Evolutionary conservation across 2,329 filamentous ascomycete species (phyloP).

Genomic region (Calonectria pseudoturangicola): DNA sequence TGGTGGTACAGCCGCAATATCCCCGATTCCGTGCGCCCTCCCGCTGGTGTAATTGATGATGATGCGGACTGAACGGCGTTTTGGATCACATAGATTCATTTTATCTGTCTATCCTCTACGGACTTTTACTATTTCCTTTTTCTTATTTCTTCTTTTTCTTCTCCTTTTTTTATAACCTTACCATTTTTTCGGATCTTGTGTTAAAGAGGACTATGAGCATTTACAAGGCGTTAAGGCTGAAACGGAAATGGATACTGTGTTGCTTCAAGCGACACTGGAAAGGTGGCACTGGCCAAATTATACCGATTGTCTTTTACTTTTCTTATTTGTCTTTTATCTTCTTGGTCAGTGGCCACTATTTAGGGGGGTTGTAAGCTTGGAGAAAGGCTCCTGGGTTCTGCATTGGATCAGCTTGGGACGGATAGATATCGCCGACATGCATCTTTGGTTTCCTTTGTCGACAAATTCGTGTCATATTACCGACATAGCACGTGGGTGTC

Average conservation of each 20-base stretch:
- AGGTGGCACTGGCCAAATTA: slow-evolving; percentile 49
- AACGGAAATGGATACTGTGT: slow-evolving; percentile 48
- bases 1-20: slow-evolving; percentile 76
- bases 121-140: slow-evolving; percentile 41
- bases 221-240: slow-evolving; percentile 56
- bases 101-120: slow-evolving; percentile 18
- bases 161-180: slow-evolving; percentile 41
- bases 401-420: slow-evolving; percentile 37
- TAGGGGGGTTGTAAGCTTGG: slow-evolving; percentile 26
- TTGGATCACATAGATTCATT: slow-evolving; percentile 39
- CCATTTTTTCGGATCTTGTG: slow-evolving; percentile 41
- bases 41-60: slow-evolving; percentile 70
- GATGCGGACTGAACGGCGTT: slow-evolving; percentile 62
- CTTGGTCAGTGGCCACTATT: slow-evolving; percentile 29
- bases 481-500: slow-evolving; percentile 33
- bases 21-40: slow-evolving; percentile 73
- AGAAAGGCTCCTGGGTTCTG: slow-evolving; percentile 34
- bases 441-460: slow-evolving; percentile 44
- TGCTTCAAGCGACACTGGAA: slow-evolving; percentile 45
- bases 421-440: slow-evolving; percentile 43
- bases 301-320: slow-evolving; percentile 52
- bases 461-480: slow-evolving; percentile 25
- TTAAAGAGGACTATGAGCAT: slow-evolving; percentile 56
- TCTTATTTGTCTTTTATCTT: slow-evolving; percentile 25
- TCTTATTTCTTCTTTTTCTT: slow-evolving; percentile 41